Conservation (phyloP, 495 filamentous ascomycete genomes). For the Hypoxylon lienhwacheense region DNA sequence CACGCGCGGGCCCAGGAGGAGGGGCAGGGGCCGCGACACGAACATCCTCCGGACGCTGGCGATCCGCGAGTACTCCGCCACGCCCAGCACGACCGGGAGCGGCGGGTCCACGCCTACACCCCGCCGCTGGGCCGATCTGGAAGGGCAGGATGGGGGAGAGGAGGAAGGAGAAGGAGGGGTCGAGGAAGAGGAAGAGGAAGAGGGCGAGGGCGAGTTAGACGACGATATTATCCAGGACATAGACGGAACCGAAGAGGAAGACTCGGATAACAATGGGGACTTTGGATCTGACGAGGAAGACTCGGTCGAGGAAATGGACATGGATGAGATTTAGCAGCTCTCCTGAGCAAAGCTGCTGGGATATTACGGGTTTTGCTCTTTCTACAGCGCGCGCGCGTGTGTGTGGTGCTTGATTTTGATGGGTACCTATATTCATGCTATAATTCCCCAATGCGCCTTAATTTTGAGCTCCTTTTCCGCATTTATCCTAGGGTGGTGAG, state of each 20-base stretch:
- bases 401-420: no score
- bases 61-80: conserved; percentile 2
- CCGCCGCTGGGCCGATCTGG: conserved; percentile 36
- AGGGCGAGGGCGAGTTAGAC: background rate
- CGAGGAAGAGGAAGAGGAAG: conserved; percentile 18
- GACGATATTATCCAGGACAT: conserved; percentile 21
- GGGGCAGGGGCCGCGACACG: conserved; percentile 3
- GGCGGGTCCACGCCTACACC: conserved; percentile 38
- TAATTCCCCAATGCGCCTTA: no score
- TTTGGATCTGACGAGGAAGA: conserved; percentile 10
- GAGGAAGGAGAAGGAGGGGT: conserved; percentile 21
- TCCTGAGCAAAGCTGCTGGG: background rate
- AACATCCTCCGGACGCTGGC: conserved; percentile 13
- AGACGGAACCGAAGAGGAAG: conserved; percentile 21
- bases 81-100: background rate
- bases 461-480: no score
- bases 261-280: conserved; percentile 22
- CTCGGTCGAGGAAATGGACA: conserved; percentile 18
- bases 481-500: no score
- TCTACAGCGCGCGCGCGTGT: no score
- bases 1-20: background rate
- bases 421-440: no score
- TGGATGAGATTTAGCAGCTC: conserved; percentile 12
- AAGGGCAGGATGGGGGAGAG: conserved; percentile 18
- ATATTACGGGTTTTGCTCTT: background rate